Evolutionary conservation across 2,329 filamentous ascomycete genomes (phyloP), one percentile per base, ranked within the genome.

Genomic region (Raffaelea arxii): DNA sequence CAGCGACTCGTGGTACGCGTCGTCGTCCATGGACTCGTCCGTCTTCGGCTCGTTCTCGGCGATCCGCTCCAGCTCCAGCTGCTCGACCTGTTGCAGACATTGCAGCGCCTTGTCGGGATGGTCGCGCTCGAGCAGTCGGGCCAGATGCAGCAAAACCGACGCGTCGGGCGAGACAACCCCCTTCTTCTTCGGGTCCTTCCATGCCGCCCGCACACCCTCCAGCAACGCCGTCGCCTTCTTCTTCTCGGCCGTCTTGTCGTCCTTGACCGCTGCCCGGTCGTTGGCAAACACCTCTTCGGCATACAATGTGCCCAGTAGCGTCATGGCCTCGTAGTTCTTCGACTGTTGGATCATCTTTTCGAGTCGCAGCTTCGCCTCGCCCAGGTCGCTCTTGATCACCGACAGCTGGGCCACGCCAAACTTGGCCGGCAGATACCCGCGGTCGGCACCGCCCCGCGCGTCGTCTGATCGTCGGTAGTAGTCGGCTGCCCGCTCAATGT

Each of bases 301-400:
- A 58, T 94, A 92, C 10, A 98, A 67, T 4, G 90, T 92, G 7
- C 91, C 92, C 1, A 98, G 75, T 16, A 98, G 71, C 37, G 87
- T 88, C 83, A 95, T 94, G 2, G 89, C 89, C 59, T 98, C 94
- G 19, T 91, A 74, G 53, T 74, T 82, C 53, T 86, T 89, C 4
- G 84, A 82, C 53, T 89, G 82, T 59, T 94, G 87, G 25, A 94
- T 81, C 59, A 97, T 91, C 69, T 95, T 96, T 63, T 98, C 92
- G 22, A 98, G 71, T 22, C 86, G 80, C 57, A 96, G 84, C 62
- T 97, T 97, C 23, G 92, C 92, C 50, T 92, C 90, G 48, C 90
- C 88, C 25, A 88, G 77, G 59, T 97, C 90, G 52, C 84, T 82
- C 64, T 84, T 86, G 46, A 90, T 63, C 21, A 95, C 86, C 32